Base-by-base conservation (phyloP, 768 basidiomycete species). In the Mycena maculata region DNA sequence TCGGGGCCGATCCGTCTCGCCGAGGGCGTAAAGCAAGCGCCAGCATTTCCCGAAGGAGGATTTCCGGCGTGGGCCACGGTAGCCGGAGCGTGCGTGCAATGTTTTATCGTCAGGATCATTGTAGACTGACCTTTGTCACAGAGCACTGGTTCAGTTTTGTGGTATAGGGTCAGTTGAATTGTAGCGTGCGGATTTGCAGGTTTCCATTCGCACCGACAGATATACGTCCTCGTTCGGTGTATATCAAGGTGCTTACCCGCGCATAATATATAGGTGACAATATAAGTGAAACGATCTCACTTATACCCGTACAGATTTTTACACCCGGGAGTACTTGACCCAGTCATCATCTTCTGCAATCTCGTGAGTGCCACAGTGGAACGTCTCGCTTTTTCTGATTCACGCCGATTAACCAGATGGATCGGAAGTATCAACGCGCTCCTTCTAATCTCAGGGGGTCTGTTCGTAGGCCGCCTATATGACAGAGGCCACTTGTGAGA, bases 181-280 rank as follows among this genome's bases (percentile, higher is more conserved):
- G 4, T 4, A n/a, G n/a, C 49, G 16, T 22, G 23, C 12, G 16
- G 9, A 30, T 31, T 33, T 22, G n/a, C 11, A 5, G 23, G n/a
- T 31, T 50, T 18, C 20, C 49, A 50, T 50, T 31, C 16, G 7
- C 23, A 50, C 20, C 23, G 22, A 20, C 30, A 50, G 49, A 31
- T 50, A 50, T 50, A 50, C 49, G 18, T 25, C 49, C 16, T 50
- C 49, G 23, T 50, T 50, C 18, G 49, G 49, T 12, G 49, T 50
- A 7, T 50, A 30, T 20, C 28, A 50, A 33, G 49, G 49, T 50
- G 16, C 12, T 16, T 10, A 27, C 4, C 6, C 23, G 23, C n/a
- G n/a, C n/a, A n/a, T n/a, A n/a, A n/a, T n/a, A 12, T 27, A 10
- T 16, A 27, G 22, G 7, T n/a, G 3, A 25, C 12, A 11, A 27